A percentile compares a stretch with the other conserved stretches of the same genome.
Conservation (phyloP, 345 rosid species). For the Leavenworthia alabamica region DNA sequence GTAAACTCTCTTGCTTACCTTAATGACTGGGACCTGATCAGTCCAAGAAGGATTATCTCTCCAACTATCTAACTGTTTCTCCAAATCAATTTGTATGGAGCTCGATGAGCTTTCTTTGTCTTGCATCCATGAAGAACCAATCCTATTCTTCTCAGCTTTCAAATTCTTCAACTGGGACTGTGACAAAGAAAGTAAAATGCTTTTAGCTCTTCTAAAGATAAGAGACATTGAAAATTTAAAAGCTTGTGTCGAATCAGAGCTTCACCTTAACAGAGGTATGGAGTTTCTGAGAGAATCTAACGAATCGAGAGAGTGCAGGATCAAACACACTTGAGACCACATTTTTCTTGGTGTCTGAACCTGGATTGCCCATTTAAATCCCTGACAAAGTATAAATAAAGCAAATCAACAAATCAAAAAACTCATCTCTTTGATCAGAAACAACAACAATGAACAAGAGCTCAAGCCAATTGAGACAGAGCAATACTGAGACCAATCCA, state of each 20-base stretch:
- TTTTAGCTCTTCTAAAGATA: not conserved
- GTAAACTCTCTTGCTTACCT: slow-evolving; percentile 37
- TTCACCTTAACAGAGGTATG: slow-evolving; percentile 43
- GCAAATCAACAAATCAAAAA: not conserved
- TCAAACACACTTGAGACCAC: slow-evolving; percentile 38
- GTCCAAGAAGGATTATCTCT: slow-evolving; percentile 69
- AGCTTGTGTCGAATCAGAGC: not conserved
- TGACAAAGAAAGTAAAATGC: slow-evolving; percentile 7
- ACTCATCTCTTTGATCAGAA: not conserved
- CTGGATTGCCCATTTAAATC: slow-evolving; percentile 28
- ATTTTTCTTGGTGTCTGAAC: slow-evolving; percentile 24
- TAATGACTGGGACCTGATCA: slow-evolving; percentile 50
- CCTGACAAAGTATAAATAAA: not conserved
- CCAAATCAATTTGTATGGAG: slow-evolving; percentile 40
- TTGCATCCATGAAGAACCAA: slow-evolving; percentile 34
- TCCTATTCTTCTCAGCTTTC: slow-evolving; percentile 30
- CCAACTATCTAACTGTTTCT: slow-evolving; percentile 69
- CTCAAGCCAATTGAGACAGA: not conserved
- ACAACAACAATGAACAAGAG: not conserved
- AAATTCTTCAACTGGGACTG: slow-evolving; percentile 56
- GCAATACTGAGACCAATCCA: too few species aligned
- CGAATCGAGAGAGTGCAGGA: slow-evolving; percentile 47
- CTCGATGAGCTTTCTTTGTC: slow-evolving; percentile 30
- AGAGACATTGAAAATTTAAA: not conserved
- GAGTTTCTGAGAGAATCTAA: slow-evolving; percentile 54